Conservation (phyloP, 2,329 filamentous ascomycete species). For the Keithomyces neogunnii region DNA sequence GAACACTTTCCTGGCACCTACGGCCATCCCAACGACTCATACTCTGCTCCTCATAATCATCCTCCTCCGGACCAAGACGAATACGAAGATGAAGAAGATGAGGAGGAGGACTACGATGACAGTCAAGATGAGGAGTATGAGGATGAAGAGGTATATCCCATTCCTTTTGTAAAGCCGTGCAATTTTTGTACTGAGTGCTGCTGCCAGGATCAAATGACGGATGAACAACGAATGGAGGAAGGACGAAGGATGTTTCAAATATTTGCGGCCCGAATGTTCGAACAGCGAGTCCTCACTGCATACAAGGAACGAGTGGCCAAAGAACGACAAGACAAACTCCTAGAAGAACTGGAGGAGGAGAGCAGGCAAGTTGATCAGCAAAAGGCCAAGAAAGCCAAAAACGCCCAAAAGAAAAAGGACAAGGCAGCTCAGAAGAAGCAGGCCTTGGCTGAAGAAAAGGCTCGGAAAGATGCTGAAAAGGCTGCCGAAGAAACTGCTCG, state of each 20-base stretch:
- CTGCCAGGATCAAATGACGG: conserved; percentile 84
- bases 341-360: conserved; percentile 89
- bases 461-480: conserved; percentile 78
- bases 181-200: conserved; percentile 35
- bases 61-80: conserved; percentile 71
- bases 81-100: conserved; percentile 59
- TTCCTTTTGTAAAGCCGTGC: conserved; percentile 29
- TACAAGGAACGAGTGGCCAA: conserved; percentile 95
- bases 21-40: conserved; percentile 52
- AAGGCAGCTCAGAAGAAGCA: conserved; percentile 86
- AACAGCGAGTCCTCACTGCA: conserved; percentile 91
- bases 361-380: conserved; percentile 65
- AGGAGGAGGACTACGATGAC: conserved; percentile 53
- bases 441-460: conserved; percentile 82
- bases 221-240: conserved; percentile 98
- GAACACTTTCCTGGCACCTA: conserved; percentile 53
- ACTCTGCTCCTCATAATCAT: conserved; percentile 57
- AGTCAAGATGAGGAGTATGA: conserved; percentile 59
- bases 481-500: conserved; percentile 76
- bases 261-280: conserved; percentile 98
- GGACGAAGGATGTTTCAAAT: conserved; percentile 98
- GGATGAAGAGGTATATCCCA: conserved; percentile 66
- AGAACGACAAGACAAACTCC: conserved; percentile 81
- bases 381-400: conserved; percentile 87
- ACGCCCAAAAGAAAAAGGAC: conserved; percentile 92